Conservation (phyloP, 306 rosid species). For the Pyrus communis region DNA sequence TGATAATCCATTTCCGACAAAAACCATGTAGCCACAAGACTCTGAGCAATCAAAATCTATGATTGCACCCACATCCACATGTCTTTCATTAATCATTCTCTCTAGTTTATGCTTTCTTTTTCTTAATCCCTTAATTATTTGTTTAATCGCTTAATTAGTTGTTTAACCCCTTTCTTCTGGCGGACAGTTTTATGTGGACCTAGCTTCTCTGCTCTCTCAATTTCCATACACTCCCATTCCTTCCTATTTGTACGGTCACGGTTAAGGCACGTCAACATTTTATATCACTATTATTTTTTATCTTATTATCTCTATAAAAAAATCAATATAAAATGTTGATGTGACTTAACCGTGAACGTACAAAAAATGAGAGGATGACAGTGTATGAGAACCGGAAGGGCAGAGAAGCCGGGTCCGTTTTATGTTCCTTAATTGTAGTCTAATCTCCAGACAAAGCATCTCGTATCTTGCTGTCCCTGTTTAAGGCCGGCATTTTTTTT, state of each 20-base stretch:
- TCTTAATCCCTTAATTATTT: not conserved
- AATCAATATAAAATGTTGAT: too few relatives aligned
- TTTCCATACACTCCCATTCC: too few relatives aligned
- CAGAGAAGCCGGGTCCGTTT: too few relatives aligned
- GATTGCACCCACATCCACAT: conserved; percentile 21
- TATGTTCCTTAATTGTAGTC: conserved; percentile 7
- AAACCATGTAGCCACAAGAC: not conserved
- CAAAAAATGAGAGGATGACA: too few relatives aligned
- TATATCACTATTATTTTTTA: too few relatives aligned
- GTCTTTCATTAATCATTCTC: conserved; percentile 1
- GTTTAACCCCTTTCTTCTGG: not conserved
- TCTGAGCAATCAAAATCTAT: not conserved
- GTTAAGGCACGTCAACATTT: too few relatives aligned
- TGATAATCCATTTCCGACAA: not conserved
- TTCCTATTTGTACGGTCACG: too few relatives aligned
- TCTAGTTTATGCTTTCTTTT: not conserved
- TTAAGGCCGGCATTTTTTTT: not conserved
- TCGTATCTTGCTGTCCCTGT: not conserved
- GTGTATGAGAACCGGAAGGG: too few relatives aligned
- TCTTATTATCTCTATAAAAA: too few relatives aligned
- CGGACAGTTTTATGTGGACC: not conserved
- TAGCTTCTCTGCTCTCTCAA: too few relatives aligned
- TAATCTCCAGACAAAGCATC: conserved; percentile 7
- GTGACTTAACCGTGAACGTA: too few relatives aligned
- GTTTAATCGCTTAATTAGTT: not conserved